Percentiles rank a stretch among this genome's conserved stretches.
These are phyloP conservation scores for Wickerhamomyces chambardii DNA, from an alignment of 805 yeast species.

Conservation along the genomic window DNA sequence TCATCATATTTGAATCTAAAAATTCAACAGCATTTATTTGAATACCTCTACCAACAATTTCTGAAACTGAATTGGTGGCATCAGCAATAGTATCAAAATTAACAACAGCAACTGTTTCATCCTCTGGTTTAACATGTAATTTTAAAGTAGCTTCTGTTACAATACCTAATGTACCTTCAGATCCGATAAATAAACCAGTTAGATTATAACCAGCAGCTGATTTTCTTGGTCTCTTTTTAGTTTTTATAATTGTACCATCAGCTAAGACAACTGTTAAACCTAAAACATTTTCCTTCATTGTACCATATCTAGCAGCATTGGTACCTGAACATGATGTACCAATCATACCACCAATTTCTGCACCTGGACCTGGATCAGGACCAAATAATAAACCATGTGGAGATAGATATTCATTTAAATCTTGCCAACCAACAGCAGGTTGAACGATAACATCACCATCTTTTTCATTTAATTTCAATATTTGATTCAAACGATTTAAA, in stretches of 20 bases:
- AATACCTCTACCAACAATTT: conserved; percentile 51
- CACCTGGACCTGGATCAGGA: conserved; percentile 77
- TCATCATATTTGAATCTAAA: conserved; percentile 66
- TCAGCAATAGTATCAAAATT: conserved; percentile 58
- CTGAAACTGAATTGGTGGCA: conserved; percentile 64
- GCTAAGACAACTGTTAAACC: conserved; percentile 68
- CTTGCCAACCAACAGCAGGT: conserved; percentile 79
- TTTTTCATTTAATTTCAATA: conserved; percentile 44
- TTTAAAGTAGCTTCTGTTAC: conserved; percentile 72
- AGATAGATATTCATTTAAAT: conserved; percentile 40
- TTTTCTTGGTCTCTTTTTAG: conserved; percentile 67
- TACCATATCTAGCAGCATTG: conserved; percentile 71
- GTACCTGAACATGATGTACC: conserved; percentile 78
- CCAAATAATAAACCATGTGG: conserved; percentile 56
- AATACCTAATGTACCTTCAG: conserved; percentile 75
- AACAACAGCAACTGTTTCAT: conserved; percentile 61
- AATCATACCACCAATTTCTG: conserved; percentile 71
- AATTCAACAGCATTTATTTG: conserved; percentile 70
- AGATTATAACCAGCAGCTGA: conserved; percentile 75
- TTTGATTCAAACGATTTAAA: conserved; percentile 47
- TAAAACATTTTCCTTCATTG: conserved; percentile 67
- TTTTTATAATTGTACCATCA: conserved; percentile 71
- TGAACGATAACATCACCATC: conserved; percentile 71
- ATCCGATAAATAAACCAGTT: conserved; percentile 67
- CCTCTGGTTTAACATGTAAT: conserved; percentile 53